Evolutionary conservation across 305 asterid genomes (phyloP).

Genomic region (Solanum hybrid): DNA sequence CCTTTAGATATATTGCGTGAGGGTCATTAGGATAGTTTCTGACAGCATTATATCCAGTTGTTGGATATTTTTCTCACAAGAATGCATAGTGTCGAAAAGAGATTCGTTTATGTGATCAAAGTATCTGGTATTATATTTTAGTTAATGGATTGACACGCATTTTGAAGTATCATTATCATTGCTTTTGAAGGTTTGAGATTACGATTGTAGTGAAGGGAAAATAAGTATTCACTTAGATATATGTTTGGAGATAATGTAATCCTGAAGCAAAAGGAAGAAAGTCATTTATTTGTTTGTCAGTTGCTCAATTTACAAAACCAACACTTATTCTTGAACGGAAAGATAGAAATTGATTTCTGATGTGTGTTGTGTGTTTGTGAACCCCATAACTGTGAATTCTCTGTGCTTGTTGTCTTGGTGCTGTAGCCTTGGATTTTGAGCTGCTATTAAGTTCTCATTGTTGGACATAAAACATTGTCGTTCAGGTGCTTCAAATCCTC

Average conservation of each 20-base stretch:
- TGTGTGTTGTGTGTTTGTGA: not conserved
- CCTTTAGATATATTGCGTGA: not conserved
- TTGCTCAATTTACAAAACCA: not conserved
- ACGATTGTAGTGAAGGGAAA: not conserved
- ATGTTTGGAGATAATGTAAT: not conserved
- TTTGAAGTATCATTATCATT: not conserved
- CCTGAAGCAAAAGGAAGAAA: not conserved
- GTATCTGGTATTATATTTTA: not conserved
- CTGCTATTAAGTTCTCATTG: not conserved
- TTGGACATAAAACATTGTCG: not conserved
- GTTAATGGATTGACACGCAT: not conserved
- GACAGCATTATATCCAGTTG: not conserved
- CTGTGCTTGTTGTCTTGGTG: not conserved
- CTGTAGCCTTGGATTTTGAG: not conserved
- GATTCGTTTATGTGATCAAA: not conserved
- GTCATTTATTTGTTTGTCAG: not conserved
- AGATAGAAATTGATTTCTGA: not conserved
- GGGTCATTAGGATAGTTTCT: not conserved
- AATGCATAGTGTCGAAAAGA: not conserved
- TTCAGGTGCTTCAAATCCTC: not conserved
- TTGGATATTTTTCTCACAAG: not conserved
- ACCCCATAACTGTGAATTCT: not conserved
- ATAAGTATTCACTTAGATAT: not conserved
- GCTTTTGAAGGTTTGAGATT: not conserved
- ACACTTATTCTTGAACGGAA: not conserved